Evolutionary conservation across 192 early-diverging fungal genomes (phyloP).

Genomic region (Kappamyces sp.): DNA sequence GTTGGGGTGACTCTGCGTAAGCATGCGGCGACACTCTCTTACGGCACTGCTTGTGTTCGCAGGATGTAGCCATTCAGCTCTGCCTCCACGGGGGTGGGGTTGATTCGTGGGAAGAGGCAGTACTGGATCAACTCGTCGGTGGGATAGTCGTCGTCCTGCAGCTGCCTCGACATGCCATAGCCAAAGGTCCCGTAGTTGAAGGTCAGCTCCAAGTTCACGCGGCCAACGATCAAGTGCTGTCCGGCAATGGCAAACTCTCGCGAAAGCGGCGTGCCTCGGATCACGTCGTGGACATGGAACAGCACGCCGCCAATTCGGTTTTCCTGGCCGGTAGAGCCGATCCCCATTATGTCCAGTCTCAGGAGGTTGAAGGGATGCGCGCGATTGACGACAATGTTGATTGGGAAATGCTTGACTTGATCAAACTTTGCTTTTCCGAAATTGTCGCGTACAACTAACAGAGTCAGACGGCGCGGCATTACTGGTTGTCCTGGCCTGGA

Average conservation of each 20-base stretch:
- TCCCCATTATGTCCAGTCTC: slow-evolving; percentile 20
- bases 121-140: slow-evolving; percentile 31
- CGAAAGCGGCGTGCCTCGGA: slow-evolving; percentile 13
- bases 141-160: slow-evolving; percentile 24
- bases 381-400: slow-evolving; percentile 21
- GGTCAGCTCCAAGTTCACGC: slow-evolving; percentile 39
- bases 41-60: slow-evolving; percentile 29
- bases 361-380: slow-evolving; percentile 39
- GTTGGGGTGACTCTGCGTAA: slow-evolving; percentile 21
- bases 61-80: slow-evolving; percentile 30
- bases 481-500: background rate
- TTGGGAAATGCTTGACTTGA: slow-evolving; percentile 41
- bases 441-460: slow-evolving; percentile 9
- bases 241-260: slow-evolving; percentile 18
- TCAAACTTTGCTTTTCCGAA: slow-evolving; percentile 24
- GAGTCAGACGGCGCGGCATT: background rate
- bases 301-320: slow-evolving; percentile 25
- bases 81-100: slow-evolving; percentile 22
- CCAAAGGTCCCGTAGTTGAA: slow-evolving; percentile 44
- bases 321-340: slow-evolving; percentile 10
- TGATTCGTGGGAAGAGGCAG: slow-evolving; percentile 42
- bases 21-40: no score
- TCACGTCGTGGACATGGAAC: slow-evolving; percentile 46
- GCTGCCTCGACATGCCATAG: slow-evolving; percentile 41
- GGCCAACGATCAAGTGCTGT: slow-evolving; percentile 32